Percentiles rank a stretch among this genome's conserved stretches.
phyloP scores from a whole-genome alignment of 495 filamentous ascomycete genomes.

The Penicillium tannophilum region DNA sequence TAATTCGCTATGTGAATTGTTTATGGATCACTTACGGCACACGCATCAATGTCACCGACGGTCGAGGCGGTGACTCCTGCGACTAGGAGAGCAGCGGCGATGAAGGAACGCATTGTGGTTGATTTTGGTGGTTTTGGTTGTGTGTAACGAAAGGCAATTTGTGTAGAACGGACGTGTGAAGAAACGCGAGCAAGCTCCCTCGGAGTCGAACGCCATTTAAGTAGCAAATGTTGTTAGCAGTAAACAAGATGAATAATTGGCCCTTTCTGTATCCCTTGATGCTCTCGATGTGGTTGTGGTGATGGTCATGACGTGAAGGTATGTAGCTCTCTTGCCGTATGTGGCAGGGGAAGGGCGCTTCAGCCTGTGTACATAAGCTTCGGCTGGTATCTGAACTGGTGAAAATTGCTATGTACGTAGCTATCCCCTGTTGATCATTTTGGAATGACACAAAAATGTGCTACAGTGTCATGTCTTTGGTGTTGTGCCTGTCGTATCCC shows the following conservation, averaged over 20 bases:
- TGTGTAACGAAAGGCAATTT: background rate
- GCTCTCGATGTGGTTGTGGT: conserved; percentile 3
- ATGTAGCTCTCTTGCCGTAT: conserved; percentile 17
- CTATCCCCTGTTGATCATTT: conserved; percentile 14
- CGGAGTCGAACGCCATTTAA: conserved; percentile 16
- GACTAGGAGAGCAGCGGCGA: conserved; percentile 22
- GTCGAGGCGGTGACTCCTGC: conserved; percentile 20
- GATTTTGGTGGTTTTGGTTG: conserved; percentile 1
- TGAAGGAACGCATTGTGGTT: conserved; percentile 27
- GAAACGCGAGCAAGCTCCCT: background rate
- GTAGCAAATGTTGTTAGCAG: conserved; percentile 10
- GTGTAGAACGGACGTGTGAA: background rate
- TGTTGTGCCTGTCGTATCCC: conserved; percentile 16
- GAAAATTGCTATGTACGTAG: background rate
- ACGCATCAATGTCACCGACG: conserved; percentile 11
- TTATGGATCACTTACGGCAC: conserved; percentile 23
- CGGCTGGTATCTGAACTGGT: conserved; percentile 15
- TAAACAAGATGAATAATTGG: conserved; percentile 17
- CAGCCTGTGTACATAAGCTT: conserved; percentile 17
- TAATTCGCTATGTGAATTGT: background rate
- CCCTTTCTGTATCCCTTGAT: conserved; percentile 26
- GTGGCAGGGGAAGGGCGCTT: conserved; percentile 2
- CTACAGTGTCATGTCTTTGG: conserved; percentile 20
- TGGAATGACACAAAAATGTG: conserved; percentile 32
- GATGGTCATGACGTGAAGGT: conserved; percentile 22